Percentiles rank a stretch among this genome's conserved stretches.
phyloP scores from a whole-genome alignment of 2,329 filamentous ascomycete species.

The Chaetomiaceae sp. region DNA sequence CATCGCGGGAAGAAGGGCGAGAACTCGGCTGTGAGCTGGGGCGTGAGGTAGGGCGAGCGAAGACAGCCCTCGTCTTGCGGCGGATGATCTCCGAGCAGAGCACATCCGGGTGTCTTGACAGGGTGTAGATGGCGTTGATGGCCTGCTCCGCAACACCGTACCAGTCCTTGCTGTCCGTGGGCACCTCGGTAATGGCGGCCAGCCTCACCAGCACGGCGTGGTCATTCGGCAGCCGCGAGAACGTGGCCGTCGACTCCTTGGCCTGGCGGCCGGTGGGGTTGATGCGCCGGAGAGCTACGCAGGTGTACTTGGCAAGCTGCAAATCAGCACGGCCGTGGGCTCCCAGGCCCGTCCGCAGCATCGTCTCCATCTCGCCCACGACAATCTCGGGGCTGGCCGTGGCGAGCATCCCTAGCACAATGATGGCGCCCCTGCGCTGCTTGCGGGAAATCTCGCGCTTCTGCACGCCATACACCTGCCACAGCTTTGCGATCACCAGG shows the following conservation, averaged over 20 bases:
- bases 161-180: conserved; percentile 91
- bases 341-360: conserved; percentile 85
- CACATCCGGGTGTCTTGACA: conserved; percentile 90
- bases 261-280: conserved; percentile 77
- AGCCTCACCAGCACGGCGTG: conserved; percentile 80
- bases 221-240: conserved; percentile 82
- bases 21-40: conserved; percentile 47
- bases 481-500: conserved; percentile 82
- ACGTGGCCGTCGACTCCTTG: conserved; percentile 64
- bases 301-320: conserved; percentile 89
- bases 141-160: conserved; percentile 94
- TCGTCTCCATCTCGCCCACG: conserved; percentile 90
- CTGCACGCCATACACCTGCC: conserved; percentile 96
- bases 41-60: conserved; percentile 43
- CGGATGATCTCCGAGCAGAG: conserved; percentile 88
- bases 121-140: conserved; percentile 87
- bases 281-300: conserved; percentile 86
- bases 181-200: conserved; percentile 78
- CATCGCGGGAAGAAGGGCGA: conserved; percentile 45
- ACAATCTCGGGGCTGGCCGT: conserved; percentile 90
- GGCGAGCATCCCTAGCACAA: conserved; percentile 93
- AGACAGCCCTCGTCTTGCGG: conserved; percentile 81
- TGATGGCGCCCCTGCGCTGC: conserved; percentile 88
- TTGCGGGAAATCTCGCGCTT: conserved; percentile 88
- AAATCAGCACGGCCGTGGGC: conserved; percentile 75